These are phyloP conservation scores for Remersonia thermophila DNA, from an alignment of 2,329 filamentous ascomycete genomes.

Conservation along the genomic window DNA sequence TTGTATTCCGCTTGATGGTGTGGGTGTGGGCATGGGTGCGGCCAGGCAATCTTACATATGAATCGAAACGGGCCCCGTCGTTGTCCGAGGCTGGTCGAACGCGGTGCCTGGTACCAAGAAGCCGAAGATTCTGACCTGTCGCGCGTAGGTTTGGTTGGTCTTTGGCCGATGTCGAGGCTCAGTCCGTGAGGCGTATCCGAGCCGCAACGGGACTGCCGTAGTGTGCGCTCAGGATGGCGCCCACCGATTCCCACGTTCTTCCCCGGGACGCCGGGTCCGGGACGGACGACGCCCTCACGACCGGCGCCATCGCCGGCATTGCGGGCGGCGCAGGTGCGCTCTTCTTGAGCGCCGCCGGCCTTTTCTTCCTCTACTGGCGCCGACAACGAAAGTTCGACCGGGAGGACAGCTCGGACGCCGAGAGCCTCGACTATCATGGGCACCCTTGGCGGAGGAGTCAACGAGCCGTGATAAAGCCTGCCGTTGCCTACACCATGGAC, in stretches of 20 bases:
- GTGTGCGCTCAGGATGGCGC: slow-evolving; percentile 20
- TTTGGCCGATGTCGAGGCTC: too few species aligned
- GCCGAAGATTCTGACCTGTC: slow-evolving; percentile 1
- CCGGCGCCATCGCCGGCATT: slow-evolving; percentile 42
- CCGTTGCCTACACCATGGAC: slow-evolving; percentile 21
- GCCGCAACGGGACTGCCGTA: too few species aligned
- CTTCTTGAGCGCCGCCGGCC: slow-evolving; percentile 28
- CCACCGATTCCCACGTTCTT: slow-evolving; percentile 15
- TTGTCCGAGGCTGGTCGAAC: too few species aligned
- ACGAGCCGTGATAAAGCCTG: slow-evolving; percentile 1
- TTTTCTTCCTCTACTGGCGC: slow-evolving; percentile 38
- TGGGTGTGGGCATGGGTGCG: too few species aligned
- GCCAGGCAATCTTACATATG: too few species aligned
- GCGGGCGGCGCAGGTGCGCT: slow-evolving; percentile 32
- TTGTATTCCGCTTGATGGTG: slow-evolving; percentile 25
- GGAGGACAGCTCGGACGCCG: slow-evolving; percentile 17
- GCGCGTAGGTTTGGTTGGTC: too few species aligned
- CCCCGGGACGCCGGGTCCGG: slow-evolving; percentile 12
- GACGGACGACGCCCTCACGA: slow-evolving; percentile 24
- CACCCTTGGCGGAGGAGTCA: neutral
- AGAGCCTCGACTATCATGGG: slow-evolving; percentile 8
- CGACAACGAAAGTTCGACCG: slow-evolving; percentile 26
- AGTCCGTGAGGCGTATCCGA: neutral
- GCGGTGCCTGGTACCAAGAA: slow-evolving; percentile 7
- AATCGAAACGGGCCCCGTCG: too few species aligned